A percentile compares a stretch with the other conserved stretches of the same genome.
These are phyloP conservation scores for Tripterygium wilfordii DNA, from an alignment of 177 flowering plant species.

Conservation along the genomic window DNA sequence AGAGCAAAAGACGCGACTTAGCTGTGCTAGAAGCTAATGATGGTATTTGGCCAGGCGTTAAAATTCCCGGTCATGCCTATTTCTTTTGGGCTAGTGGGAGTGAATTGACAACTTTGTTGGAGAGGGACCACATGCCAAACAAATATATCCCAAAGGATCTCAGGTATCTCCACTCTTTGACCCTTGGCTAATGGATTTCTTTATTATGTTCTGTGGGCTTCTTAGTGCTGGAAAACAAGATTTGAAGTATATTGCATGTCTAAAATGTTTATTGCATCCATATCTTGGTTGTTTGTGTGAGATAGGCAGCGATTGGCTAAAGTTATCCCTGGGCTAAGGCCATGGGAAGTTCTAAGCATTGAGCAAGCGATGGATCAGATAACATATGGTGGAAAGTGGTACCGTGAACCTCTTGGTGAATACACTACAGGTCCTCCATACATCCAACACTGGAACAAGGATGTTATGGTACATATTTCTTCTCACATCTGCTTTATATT, in stretches of 20 bases:
- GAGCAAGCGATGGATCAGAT: constrained; percentile 96
- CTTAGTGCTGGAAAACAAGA: too few relatives aligned
- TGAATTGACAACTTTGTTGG: constrained; percentile 68
- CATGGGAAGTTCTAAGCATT: constrained; percentile 88
- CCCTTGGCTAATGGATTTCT: too few relatives aligned
- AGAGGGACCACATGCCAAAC: constrained; percentile 93
- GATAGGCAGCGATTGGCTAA: constrained; percentile 53
- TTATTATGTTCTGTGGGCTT: too few relatives aligned
- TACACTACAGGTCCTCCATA: constrained; percentile 88
- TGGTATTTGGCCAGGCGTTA: constrained; percentile 93
- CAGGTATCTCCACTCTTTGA: constrained; percentile 38
- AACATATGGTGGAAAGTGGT: constrained; percentile 77
- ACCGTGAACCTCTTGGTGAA: constrained; percentile 77
- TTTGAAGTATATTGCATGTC: too few relatives aligned
- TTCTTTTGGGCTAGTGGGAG: constrained; percentile 98
- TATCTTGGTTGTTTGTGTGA: constrained; percentile 11
- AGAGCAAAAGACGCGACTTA: constrained; percentile 78
- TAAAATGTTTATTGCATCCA: too few relatives aligned
- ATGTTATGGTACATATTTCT: constrained; percentile 42
- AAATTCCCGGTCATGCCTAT: constrained; percentile 78
- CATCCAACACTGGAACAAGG: constrained; percentile 57
- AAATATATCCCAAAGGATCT: constrained; percentile 83
- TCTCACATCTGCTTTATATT: neutral
- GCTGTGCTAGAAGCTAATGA: constrained; percentile 84
- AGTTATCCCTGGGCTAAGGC: constrained; percentile 80